phyloP scores from a whole-genome alignment of 176 grass and related monocot species.

The Bonia amplexicaulis region DNA sequence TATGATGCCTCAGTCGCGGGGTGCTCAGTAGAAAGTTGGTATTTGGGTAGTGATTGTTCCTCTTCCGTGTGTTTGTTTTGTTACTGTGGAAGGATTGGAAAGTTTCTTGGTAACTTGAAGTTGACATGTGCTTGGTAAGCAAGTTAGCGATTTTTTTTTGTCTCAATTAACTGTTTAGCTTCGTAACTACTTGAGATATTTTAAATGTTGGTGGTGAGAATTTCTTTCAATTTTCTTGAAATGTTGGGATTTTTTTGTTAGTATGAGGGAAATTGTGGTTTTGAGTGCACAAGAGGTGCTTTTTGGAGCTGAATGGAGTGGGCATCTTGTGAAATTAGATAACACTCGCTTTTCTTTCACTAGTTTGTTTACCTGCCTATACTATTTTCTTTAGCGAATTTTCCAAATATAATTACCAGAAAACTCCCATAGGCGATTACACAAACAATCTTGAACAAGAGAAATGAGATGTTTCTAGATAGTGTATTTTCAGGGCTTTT shows the following conservation, averaged over 20 bases:
- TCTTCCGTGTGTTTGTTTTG: background rate
- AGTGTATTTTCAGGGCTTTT: background rate
- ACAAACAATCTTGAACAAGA: background rate
- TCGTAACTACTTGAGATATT: background rate
- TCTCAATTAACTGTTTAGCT: background rate
- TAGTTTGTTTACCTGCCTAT: background rate
- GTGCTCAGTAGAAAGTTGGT: background rate
- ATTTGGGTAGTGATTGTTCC: background rate
- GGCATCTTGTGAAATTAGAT: background rate
- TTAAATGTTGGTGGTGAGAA: background rate
- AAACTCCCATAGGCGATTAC: background rate
- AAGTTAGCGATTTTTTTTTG: background rate
- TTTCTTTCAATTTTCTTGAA: slow-evolving; percentile 13
- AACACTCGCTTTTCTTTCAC: background rate
- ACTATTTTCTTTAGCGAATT: background rate
- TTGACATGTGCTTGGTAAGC: background rate
- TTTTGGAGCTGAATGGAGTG: background rate
- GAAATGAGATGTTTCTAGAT: background rate
- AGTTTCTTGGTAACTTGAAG: background rate
- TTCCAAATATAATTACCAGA: background rate
- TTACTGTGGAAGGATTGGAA: background rate
- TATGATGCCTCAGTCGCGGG: background rate
- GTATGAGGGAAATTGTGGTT: background rate
- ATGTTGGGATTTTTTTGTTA: background rate
- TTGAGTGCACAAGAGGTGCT: background rate